Base-by-base conservation (phyloP, 2,329 filamentous ascomycete species). In the Sclerotinia spermophila region DNA sequence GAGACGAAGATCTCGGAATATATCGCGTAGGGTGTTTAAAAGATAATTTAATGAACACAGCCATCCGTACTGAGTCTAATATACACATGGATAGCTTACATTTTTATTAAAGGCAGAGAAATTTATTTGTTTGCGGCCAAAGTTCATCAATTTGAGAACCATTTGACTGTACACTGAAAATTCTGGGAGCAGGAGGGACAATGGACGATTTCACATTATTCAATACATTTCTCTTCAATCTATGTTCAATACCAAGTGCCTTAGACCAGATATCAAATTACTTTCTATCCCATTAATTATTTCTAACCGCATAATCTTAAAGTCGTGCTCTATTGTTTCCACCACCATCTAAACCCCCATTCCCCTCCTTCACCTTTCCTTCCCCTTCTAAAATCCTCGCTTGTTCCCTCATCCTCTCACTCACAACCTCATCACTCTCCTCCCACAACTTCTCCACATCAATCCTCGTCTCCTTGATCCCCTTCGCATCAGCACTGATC, bases 401-500 rank as follows among this genome's bases (percentile, higher is more conserved):
- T 69, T 77, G 74, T 70, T 76, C 74, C 38, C 74, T 76, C 55
- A 86, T 80, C 71, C 82, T 78, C 67, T 79, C 76, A 70, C 79
- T 77, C 30, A 87, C 79, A 56, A 84, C 81, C 35, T 82, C 82
- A 27, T 83, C 81, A 1, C 77, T 81, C 58, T 82, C 82, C n/a
- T 81, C 78, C 69, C 80, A 82, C 73, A 89, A 73, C 38, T 74
- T 75, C 24, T 79, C 79, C 53, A 85, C 82, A 30, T 82, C 79
- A n/a, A 86, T 76, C 27, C 79, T 76, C 35, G 77, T 78, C 78
- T 88, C 86, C 72, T 84, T 77, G 59, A 87, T 75, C 3, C 83
- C 86, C 80, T 82, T 86, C 8, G 86, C 84, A 76, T 82, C 86
- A 10, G 86, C 84, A 76, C 81, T 82, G 69, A 89, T 80, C 45